Percentiles rank a stretch among this genome's conserved stretches.
These are phyloP conservation scores for Rubroboletus satanas DNA, from an alignment of 768 basidiomycete species.

Conservation along the genomic window DNA sequence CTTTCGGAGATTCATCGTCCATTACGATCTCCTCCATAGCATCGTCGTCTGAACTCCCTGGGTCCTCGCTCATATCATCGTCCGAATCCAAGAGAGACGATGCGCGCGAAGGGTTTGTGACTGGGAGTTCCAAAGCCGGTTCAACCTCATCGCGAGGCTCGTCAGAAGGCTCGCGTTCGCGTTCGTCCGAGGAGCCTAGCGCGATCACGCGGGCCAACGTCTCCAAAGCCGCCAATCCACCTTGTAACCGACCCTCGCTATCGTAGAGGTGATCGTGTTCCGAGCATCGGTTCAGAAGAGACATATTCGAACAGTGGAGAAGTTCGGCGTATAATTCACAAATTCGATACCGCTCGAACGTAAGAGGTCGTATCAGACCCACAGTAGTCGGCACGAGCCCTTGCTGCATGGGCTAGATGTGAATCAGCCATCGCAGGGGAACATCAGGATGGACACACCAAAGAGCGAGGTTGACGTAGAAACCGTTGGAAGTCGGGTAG, in stretches of 20 bases:
- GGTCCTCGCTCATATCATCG: conserved; percentile 72
- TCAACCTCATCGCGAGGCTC: conserved; percentile 55
- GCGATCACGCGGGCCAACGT: conserved; percentile 83
- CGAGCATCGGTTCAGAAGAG: conserved; percentile 77
- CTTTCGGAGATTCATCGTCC: conserved; percentile 54
- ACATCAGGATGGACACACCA: conserved; percentile 46
- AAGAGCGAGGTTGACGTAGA: conserved; percentile 67
- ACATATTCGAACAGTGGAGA: conserved; percentile 97
- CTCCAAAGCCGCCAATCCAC: conserved; percentile 82
- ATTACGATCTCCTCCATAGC: conserved; percentile 80
- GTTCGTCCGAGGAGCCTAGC: conserved; percentile 52
- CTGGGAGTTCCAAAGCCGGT: conserved; percentile 64
- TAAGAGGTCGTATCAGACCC: conserved; percentile 74
- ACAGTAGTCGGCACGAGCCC: conserved; percentile 69
- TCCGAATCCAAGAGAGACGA: conserved; percentile 63
- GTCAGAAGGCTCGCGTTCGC: conserved; percentile 54
- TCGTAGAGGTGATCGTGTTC: conserved; percentile 75
- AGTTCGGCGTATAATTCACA: conserved; percentile 97
- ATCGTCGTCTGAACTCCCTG: conserved; percentile 74
- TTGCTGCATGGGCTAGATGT: conserved; percentile 39
- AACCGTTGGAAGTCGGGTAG: conserved; percentile 68
- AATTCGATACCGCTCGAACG: conserved; percentile 92
- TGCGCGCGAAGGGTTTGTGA: conserved; percentile 49
- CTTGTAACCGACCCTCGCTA: conserved; percentile 75
- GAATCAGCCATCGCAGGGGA: conserved; percentile 6